A percentile compares a stretch with the other conserved stretches of the same genome.
phyloP scores from a whole-genome alignment of 345 rosid genomes.

The Euphorbia lathyris region DNA sequence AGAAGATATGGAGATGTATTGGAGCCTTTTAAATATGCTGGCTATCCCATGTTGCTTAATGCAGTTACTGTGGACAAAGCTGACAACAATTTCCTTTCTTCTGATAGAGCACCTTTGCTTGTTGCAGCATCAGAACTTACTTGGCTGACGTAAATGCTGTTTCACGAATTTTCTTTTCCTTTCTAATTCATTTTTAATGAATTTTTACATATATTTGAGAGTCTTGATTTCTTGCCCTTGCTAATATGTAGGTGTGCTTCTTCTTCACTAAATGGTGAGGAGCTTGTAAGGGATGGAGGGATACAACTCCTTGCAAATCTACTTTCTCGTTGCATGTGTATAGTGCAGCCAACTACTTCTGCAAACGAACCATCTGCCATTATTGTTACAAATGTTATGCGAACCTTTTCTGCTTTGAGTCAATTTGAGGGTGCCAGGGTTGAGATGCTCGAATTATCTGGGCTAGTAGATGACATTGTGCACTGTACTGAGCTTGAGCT shows the following conservation, averaged over 20 bases:
- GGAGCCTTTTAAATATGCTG: slow-evolving; percentile 98
- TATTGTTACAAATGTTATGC: slow-evolving; percentile 90
- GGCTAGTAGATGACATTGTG: slow-evolving; percentile 82
- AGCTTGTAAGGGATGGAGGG: slow-evolving; percentile 97
- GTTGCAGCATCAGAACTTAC: slow-evolving; percentile 98
- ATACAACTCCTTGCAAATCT: slow-evolving; percentile 83
- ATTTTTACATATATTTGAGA: slow-evolving; percentile 9
- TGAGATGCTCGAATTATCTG: slow-evolving; percentile 69
- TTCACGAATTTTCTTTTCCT: slow-evolving; percentile 11
- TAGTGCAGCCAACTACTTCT: slow-evolving; percentile 94
- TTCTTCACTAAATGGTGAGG: slow-evolving; percentile 98
- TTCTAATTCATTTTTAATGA: slow-evolving; percentile 10
- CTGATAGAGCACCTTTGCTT: slow-evolving; percentile 90
- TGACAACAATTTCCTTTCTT: slow-evolving; percentile 86
- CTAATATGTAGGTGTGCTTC: slow-evolving; percentile 68
- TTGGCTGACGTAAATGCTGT: slow-evolving; percentile 70
- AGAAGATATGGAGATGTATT: slow-evolving; percentile 76
- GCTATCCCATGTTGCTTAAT: slow-evolving; percentile 96
- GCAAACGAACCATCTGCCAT: slow-evolving; percentile 85
- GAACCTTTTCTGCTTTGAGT: slow-evolving; percentile 79
- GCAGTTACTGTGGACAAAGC: slow-evolving; percentile 87
- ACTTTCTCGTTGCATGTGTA: slow-evolving; percentile 90
- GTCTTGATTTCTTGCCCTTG: slow-evolving; percentile 11
- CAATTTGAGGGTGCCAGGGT: slow-evolving; percentile 87
- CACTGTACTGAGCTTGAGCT: slow-evolving; percentile 94